These are phyloP conservation scores for Brassica cretica DNA, from an alignment of 345 rosid genomes.

Conservation along the genomic window DNA sequence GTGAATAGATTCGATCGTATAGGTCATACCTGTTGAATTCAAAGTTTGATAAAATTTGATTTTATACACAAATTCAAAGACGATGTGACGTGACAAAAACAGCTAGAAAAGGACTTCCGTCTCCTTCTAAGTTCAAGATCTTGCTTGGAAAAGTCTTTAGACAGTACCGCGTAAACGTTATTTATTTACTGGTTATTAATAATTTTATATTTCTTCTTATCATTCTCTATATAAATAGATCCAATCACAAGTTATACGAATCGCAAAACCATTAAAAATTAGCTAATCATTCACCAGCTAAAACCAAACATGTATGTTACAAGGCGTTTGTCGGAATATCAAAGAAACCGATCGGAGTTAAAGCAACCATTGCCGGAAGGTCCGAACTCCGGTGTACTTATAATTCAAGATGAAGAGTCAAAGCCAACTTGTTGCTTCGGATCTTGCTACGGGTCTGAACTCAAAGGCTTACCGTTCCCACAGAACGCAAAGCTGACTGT, in stretches of 20 bases:
- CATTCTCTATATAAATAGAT: neutral
- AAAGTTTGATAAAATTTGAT: neutral
- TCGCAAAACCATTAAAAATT: conserved; percentile 1
- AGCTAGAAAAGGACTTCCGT: neutral
- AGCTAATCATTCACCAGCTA: neutral
- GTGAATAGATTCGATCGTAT: neutral
- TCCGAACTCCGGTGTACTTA: conserved; percentile 55
- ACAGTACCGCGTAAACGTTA: conserved; percentile 4
- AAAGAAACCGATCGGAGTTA: conserved; percentile 37
- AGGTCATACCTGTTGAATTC: neutral
- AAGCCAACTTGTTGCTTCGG: conserved; percentile 53
- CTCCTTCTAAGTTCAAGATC: neutral
- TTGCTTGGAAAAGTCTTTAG: conserved; percentile 21
- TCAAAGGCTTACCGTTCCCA: conserved; percentile 34
- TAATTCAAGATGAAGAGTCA: conserved; percentile 62
- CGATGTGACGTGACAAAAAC: neutral
- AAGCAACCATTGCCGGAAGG: conserved; percentile 44
- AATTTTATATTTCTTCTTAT: neutral
- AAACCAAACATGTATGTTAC: conserved; percentile 35
- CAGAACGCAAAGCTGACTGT: conserved; percentile 23
- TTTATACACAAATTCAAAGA: neutral
- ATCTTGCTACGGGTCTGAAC: conserved; percentile 17
- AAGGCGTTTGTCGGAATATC: conserved; percentile 47
- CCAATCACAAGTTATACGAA: neutral
- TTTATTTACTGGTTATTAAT: neutral